Evolutionary conservation across 2,329 filamentous ascomycete genomes (phyloP), one percentile per base, ranked within the genome.

Genomic region (Stemphylium lycopersici): DNA sequence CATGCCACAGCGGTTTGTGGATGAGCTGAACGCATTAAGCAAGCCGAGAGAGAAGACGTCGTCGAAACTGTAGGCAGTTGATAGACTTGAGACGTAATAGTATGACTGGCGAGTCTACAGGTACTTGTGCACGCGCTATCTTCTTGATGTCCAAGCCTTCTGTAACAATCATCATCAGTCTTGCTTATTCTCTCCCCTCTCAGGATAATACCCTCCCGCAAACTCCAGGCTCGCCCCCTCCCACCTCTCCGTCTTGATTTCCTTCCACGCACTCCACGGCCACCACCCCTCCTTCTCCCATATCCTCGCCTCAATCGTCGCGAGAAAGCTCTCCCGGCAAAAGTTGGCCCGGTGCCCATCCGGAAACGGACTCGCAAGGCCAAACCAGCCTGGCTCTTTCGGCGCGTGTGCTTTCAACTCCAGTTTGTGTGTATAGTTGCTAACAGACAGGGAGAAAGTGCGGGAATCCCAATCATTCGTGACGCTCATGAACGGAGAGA

Each of bases 141-240:
- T 2, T 29, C 26, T 29, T 29, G 26, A 10, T 29, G 6, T 40
- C 10, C 18, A 22, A 24, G 8, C 18, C 20, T 22, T n/a, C 18
- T n/a, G 12, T 15, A 18, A 12, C 12, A 15, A 16, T 7, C 20
- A 6, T 26, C 41, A 37, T 46, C n/a, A 61, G 5, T 62, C 56
- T 41, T 76, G 65, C 45, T 71, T 72, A 20, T 71, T 69, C 49
- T 76, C 59, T 2, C 78, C 79, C 37, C 73, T 72, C 24, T 71
- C 74, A 6, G 75, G 74, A 67, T 79, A 81, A 59, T 79, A 82
- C 1, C 65, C 77, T 0, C 78, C 80, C 0, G 79, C 80, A 71
- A 81, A 82, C 56, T 82, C 80, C 51, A 83, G 52, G 66, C 79
- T 79, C 22, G 71, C 77, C 10, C 69, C 65, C 42, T 78, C 72